Evolutionary conservation across 1,284 basidiomycete genomes (phyloP).

Genomic region (Hortiboletus rubellus): DNA sequence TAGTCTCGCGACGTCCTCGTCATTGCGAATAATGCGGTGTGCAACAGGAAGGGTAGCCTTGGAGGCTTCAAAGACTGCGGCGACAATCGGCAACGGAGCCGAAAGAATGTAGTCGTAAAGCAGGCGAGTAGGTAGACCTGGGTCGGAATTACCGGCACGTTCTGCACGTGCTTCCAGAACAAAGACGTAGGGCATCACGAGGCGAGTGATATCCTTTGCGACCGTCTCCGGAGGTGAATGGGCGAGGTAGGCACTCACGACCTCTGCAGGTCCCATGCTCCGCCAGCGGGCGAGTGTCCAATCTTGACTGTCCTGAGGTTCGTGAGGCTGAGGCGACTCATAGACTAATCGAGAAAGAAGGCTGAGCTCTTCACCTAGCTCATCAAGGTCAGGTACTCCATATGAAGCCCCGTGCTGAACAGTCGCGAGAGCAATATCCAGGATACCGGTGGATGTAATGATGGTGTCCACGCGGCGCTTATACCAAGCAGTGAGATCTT

Average conservation of each 20-base stretch:
- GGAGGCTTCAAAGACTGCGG: slow-evolving; percentile 82
- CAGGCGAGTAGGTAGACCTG: slow-evolving; percentile 57
- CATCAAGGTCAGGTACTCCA: slow-evolving; percentile 77
- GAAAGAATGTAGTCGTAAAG: slow-evolving; percentile 77
- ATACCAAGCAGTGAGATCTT: slow-evolving; percentile 75
- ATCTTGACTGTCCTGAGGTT: slow-evolving; percentile 45
- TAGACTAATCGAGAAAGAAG: slow-evolving; percentile 85
- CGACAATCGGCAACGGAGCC: slow-evolving; percentile 64
- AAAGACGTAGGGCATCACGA: slow-evolving; percentile 89
- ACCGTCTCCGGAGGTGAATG: slow-evolving; percentile 66
- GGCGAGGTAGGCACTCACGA: slow-evolving; percentile 74
- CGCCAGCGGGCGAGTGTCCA: slow-evolving; percentile 80
- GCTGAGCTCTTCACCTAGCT: slow-evolving; percentile 86
- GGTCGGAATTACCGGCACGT: slow-evolving; percentile 70
- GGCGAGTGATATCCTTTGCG: slow-evolving; percentile 67
- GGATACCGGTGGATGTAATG: slow-evolving; percentile 67
- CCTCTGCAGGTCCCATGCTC: slow-evolving; percentile 58
- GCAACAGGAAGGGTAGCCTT: slow-evolving; percentile 77
- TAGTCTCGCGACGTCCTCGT: slow-evolving; percentile 81
- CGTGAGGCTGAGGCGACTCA: slow-evolving; percentile 56
- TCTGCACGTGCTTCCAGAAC: slow-evolving; percentile 86
- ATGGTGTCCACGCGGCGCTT: slow-evolving; percentile 59
- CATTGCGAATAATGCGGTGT: slow-evolving; percentile 75
- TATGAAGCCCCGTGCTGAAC: slow-evolving; percentile 85
- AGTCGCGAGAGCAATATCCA: slow-evolving; percentile 76